Evolutionary conservation across 768 basidiomycete genomes (phyloP).

Genomic region (Lepiota brunneoincarnata): DNA sequence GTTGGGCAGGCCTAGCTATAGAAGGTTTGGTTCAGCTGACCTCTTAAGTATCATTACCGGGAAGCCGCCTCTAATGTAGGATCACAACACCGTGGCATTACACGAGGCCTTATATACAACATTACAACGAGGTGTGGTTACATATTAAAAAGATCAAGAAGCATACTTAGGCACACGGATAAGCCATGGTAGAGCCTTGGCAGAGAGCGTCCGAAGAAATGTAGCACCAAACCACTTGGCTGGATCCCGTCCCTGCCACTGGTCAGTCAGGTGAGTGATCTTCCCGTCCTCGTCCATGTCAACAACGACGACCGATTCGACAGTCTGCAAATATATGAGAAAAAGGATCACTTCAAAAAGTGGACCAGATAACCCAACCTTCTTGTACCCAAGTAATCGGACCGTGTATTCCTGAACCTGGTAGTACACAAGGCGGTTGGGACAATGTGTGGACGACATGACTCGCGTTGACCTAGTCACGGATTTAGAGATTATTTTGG

Average conservation of each 20-base stretch:
- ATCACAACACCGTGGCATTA: no score
- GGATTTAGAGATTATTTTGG: slow-evolving; percentile 52
- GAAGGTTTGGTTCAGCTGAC: no score
- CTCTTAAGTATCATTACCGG: no score
- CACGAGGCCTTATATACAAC: no score
- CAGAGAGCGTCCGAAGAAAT: slow-evolving; percentile 48
- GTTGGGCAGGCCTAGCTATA: no score
- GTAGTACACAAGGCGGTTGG: slow-evolving; percentile 58
- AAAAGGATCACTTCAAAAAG: not conserved
- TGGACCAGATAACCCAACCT: slow-evolving; percentile 29
- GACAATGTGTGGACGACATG: slow-evolving; percentile 54
- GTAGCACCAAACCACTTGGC: slow-evolving; percentile 47
- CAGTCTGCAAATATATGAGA: slow-evolving; percentile 32
- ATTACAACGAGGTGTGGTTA: no score
- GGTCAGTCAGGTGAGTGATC: slow-evolving; percentile 56
- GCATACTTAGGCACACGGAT: slow-evolving; percentile 42
- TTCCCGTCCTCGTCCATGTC: slow-evolving; percentile 65
- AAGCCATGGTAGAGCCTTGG: slow-evolving; percentile 51
- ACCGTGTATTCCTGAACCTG: slow-evolving; percentile 62
- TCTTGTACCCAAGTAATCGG: slow-evolving; percentile 49
- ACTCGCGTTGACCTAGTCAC: slow-evolving; percentile 49
- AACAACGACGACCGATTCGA: slow-evolving; percentile 60
- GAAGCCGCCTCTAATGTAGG: no score
- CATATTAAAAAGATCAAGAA: not conserved
- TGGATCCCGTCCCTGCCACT: slow-evolving; percentile 56